Evolutionary conservation across 345 rosid species (phyloP).

Genomic region (Gossypium australe): DNA sequence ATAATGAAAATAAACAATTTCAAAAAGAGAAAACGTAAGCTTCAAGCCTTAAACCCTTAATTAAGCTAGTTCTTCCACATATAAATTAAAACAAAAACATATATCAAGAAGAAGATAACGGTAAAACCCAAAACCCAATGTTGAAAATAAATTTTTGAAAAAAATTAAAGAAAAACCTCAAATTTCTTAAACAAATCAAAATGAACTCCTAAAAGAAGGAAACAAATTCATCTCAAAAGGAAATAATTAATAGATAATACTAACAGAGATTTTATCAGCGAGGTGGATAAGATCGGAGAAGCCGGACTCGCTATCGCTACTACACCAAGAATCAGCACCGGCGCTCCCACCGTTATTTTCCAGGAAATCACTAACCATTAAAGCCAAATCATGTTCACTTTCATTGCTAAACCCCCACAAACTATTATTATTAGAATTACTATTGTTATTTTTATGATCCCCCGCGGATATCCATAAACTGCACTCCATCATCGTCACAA

Average conservation of each 20-base stretch:
- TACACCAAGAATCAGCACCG: constrained; percentile 59
- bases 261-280: constrained; percentile 73
- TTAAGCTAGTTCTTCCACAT: background rate
- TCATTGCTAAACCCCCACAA: constrained; percentile 66
- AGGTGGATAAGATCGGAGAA: constrained; percentile 63
- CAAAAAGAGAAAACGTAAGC: background rate
- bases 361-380: constrained; percentile 79
- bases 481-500: constrained; percentile 44
- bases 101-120: background rate
- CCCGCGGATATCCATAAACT: constrained; percentile 45
- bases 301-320: constrained; percentile 87
- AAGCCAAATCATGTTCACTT: constrained; percentile 82
- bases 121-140: background rate
- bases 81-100: too few species aligned
- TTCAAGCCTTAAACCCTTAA: background rate
- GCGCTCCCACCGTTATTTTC: constrained; percentile 59
- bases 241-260: background rate
- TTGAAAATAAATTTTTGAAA: background rate
- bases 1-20: background rate
- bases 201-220: background rate
- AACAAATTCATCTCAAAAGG: background rate
- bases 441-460: constrained; percentile 12
- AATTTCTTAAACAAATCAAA: too few species aligned
- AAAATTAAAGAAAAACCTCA: background rate
- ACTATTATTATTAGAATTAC: constrained; percentile 4